Evolutionary conservation across 2,329 filamentous ascomycete genomes (phyloP), one percentile per base, ranked within the genome.

Genomic region (Hirsutella rhossiliensis): DNA sequence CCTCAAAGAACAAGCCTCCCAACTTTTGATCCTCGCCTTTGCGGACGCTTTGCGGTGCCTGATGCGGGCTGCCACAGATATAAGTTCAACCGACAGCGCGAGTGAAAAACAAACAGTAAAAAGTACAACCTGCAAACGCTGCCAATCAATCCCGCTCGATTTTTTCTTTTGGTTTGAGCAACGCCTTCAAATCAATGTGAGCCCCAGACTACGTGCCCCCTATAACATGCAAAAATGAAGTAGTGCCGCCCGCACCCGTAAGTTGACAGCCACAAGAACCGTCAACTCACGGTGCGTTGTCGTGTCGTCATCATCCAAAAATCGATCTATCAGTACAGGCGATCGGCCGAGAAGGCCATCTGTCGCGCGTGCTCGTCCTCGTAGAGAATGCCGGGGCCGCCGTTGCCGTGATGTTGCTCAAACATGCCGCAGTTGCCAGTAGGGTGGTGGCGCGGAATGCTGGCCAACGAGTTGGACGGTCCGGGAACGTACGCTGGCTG

Each of bases 301-400:
- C 34, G 34, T 37, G 18, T 37, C 34, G 18, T 37, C 34, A n/a
- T 37, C 8, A 37, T 18, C n/a, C 4, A 9, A n/a, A 37, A 18
- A 37, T 17, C 31, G 5, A 28, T 43, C 27, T 20, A 44, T 62
- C 54, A 70, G 51, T 69, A 71, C 50, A 72, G 56, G 44, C 70
- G 61, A 41, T 68, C 65, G 18, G 64, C 65, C 17, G 64, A 58
- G 50, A 69, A 69, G 29, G 62, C 51, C 50, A 72, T 59, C 11
- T 64, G 60, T 2, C 62, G 59, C 36, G 54, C 47, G 38, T 68
- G 62, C 4, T 67, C 65, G 23, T 71, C 69, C 19, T 69, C 69
- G 47, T 73, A 73, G 20, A 68, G 52, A 32, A 65, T 59, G 13
- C 60, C 63, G 34, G 57, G 60, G 13, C 42, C 37, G n/a, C 40